Evolutionary conservation across 345 rosid genomes (phyloP).

Genomic region (Pseudoturritis turrita): DNA sequence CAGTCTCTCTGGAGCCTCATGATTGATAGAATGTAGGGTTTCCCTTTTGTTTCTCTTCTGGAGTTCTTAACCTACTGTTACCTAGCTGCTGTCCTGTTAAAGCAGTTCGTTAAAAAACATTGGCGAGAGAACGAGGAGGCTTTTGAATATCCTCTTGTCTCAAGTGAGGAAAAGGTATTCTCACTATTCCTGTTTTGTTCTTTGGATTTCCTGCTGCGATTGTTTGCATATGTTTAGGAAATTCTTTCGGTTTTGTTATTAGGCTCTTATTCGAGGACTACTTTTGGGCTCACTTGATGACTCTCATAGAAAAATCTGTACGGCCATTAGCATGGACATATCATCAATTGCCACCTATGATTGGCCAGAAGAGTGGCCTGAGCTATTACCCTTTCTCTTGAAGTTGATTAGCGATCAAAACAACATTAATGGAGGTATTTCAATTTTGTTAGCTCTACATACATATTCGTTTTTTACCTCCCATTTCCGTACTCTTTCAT

Average conservation of each 20-base stretch:
- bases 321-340: constrained; percentile 82
- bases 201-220: neutral
- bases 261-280: constrained; percentile 71
- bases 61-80: constrained; percentile 51
- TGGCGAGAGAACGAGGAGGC: constrained; percentile 87
- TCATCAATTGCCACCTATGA: constrained; percentile 75
- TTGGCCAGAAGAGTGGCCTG: constrained; percentile 96
- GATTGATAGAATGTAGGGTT: neutral
- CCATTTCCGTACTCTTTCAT: neutral
- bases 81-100: constrained; percentile 93
- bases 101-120: constrained; percentile 83
- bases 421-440: constrained; percentile 61
- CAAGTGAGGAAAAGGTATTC: constrained; percentile 71
- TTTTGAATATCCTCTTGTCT: constrained; percentile 69
- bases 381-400: constrained; percentile 72
- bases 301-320: constrained; percentile 72
- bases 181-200: neutral
- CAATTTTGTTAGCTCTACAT: neutral
- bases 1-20: neutral
- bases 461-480: neutral
- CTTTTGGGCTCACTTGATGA: constrained; percentile 74
- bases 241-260: constrained; percentile 27
- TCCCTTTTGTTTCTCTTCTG: neutral
- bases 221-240: neutral
- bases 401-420: constrained; percentile 57